A percentile compares a stretch with the other conserved stretches of the same genome.
Conservation (phyloP, 1,284 basidiomycete genomes). For the Agaricales sp. region DNA sequence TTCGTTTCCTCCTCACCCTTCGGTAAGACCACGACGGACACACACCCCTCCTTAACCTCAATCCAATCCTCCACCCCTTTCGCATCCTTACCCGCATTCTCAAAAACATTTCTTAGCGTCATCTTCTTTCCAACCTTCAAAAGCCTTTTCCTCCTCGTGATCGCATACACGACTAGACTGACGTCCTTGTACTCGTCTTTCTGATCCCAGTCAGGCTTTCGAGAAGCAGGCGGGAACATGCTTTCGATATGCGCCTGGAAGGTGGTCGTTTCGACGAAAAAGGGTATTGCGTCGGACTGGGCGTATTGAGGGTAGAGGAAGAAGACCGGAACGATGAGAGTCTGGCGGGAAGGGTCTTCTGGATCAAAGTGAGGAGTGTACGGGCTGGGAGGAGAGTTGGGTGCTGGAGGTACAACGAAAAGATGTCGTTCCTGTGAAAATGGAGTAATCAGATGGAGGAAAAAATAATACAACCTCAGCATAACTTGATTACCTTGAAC, state of each 20-base stretch:
- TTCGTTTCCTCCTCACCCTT: slow-evolving; percentile 74
- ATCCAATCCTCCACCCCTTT: slow-evolving; percentile 69
- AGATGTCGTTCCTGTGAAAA: slow-evolving; percentile 53
- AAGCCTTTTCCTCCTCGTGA: slow-evolving; percentile 65
- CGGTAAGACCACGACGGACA: slow-evolving; percentile 80
- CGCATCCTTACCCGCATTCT: slow-evolving; percentile 44
- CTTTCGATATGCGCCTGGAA: slow-evolving; percentile 70
- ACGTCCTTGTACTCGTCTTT: slow-evolving; percentile 62
- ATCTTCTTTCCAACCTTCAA: slow-evolving; percentile 88
- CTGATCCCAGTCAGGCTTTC: slow-evolving; percentile 69
- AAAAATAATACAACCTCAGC: no score
- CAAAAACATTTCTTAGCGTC: slow-evolving; percentile 69
- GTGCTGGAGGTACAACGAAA: slow-evolving; percentile 45
- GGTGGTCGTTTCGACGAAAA: slow-evolving; percentile 80
- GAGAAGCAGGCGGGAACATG: slow-evolving; percentile 71
- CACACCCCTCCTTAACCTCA: slow-evolving; percentile 77
- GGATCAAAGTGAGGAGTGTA: slow-evolving; percentile 55
- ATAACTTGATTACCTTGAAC: slow-evolving; percentile 40
- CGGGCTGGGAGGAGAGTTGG: slow-evolving; percentile 42
- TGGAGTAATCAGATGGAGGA: slow-evolving; percentile 8
- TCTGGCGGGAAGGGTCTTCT: slow-evolving; percentile 40
- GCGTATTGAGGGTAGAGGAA: slow-evolving; percentile 89
- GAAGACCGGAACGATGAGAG: slow-evolving; percentile 81
- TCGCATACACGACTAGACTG: slow-evolving; percentile 75
- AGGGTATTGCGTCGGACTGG: slow-evolving; percentile 80